Evolutionary conservation across 1,284 basidiomycete genomes (phyloP).

Genomic region (Phlebopus sp.): DNA sequence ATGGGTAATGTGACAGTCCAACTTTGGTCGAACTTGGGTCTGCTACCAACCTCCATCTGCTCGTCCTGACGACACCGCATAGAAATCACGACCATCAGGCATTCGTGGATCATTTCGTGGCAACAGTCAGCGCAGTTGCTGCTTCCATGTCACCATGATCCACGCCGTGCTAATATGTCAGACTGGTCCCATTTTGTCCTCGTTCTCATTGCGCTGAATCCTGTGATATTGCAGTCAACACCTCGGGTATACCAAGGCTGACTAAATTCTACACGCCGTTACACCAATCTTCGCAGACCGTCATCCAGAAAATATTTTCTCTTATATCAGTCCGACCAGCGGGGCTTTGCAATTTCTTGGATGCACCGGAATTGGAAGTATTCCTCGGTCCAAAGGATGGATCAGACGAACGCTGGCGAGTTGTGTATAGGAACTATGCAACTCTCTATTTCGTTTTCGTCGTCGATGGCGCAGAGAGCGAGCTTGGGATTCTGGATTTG

Average conservation of each 20-base stretch:
- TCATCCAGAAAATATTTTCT: slow-evolving; percentile 83
- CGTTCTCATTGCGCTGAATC: slow-evolving; percentile 38
- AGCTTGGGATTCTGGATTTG: slow-evolving; percentile 93
- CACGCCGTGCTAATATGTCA: slow-evolving; percentile 80
- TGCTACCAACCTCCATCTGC: too few species aligned
- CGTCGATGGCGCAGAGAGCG: slow-evolving; percentile 92
- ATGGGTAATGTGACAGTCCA: too few species aligned
- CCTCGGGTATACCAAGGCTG: slow-evolving; percentile 84
- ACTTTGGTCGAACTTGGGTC: too few species aligned
- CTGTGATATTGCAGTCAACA: slow-evolving; percentile 63
- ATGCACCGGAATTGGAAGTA: slow-evolving; percentile 85
- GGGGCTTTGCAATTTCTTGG: slow-evolving; percentile 88
- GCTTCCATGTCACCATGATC: slow-evolving; percentile 58
- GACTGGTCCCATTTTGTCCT: slow-evolving; percentile 33
- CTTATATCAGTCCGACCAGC: slow-evolving; percentile 75
- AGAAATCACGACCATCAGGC: too few species aligned
- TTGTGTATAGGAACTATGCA: slow-evolving; percentile 86
- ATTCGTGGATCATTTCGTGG: too few species aligned
- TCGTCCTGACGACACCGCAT: too few species aligned
- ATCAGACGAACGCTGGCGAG: slow-evolving; percentile 60
- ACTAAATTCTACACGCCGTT: slow-evolving; percentile 95
- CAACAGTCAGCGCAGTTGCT: too few species aligned
- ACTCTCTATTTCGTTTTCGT: slow-evolving; percentile 98
- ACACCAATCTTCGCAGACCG: slow-evolving; percentile 68
- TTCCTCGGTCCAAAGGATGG: slow-evolving; percentile 61